Evolutionary conservation across 148 eudicot genomes (phyloP).

Genomic region (Nepenthes gracilis): DNA sequence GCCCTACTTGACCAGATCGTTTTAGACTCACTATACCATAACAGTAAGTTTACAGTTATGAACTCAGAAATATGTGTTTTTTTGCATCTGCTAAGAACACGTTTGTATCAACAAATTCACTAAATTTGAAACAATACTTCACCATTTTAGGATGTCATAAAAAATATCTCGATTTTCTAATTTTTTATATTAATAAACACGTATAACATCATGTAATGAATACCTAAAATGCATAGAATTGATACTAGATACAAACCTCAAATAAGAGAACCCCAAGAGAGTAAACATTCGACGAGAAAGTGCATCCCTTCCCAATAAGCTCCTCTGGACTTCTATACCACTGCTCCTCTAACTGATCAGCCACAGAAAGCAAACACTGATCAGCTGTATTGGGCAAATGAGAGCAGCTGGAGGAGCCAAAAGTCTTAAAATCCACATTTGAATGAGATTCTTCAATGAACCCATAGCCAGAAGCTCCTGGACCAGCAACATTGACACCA

Average conservation of each 20-base stretch:
- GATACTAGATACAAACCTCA: conserved; percentile 41
- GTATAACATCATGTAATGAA: no score
- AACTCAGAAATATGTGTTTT: no score
- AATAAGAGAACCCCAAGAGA: conserved; percentile 79
- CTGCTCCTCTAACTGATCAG: conserved; percentile 46
- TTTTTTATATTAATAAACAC: no score
- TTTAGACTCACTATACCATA: no score
- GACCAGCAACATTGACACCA: conserved; percentile 13
- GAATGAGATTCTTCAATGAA: conserved; percentile 5
- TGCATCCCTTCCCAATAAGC: conserved; percentile 36
- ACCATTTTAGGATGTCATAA: no score
- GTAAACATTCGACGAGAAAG: conserved; percentile 69
- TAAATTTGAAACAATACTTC: no score
- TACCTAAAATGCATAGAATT: neutral
- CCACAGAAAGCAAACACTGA: conserved; percentile 16
- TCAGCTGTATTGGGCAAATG: conserved; percentile 15
- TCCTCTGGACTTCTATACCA: conserved; percentile 95
- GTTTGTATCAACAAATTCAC: no score
- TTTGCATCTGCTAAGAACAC: no score
- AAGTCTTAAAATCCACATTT: conserved; percentile 18
- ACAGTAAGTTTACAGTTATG: no score
- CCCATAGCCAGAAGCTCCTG: conserved; percentile 18
- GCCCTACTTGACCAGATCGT: no score
- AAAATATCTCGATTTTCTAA: no score
- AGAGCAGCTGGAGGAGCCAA: conserved; percentile 20